Percentiles rank a stretch among this genome's conserved stretches.
phyloP scores from a whole-genome alignment of 371 early-diverging fungal species.

The Actinomortierella ambigua region DNA sequence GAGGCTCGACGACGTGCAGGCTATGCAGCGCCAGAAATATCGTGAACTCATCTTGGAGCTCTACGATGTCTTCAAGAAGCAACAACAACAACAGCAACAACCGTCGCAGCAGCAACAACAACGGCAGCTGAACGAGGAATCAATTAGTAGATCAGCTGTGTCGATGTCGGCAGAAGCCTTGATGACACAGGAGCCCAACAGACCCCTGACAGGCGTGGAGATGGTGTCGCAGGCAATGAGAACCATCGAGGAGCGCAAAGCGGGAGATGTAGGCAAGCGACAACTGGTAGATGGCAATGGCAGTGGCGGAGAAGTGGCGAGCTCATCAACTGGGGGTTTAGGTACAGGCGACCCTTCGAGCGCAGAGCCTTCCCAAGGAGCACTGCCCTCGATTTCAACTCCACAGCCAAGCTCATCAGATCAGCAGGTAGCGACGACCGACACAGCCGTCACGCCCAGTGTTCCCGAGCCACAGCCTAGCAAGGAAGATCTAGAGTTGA shows the following conservation, averaged over 20 bases:
- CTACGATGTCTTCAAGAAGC: constrained; percentile 57
- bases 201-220: constrained; percentile 53
- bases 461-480: constrained; percentile 2
- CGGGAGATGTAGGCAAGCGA: neutral
- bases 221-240: constrained; percentile 52
- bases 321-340: neutral
- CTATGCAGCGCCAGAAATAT: constrained; percentile 68
- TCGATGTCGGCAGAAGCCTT: constrained; percentile 5
- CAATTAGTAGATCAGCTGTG: neutral
- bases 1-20: constrained; percentile 61
- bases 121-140: neutral
- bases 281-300: constrained; percentile 1
- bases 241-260: constrained; percentile 21
- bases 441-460: too few relatives aligned
- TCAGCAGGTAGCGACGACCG: too few relatives aligned
- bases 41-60: constrained; percentile 72
- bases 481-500: constrained; percentile 42
- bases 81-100: constrained; percentile 24
- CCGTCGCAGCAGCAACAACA: neutral
- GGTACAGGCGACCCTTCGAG: neutral
- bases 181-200: constrained; percentile 1
- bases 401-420: constrained; percentile 7
- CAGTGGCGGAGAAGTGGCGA: neutral
- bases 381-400: neutral
- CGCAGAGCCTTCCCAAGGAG: neutral